Conservation (phyloP, 2,329 filamentous ascomycete genomes). For the Lachnellula hyalina region DNA sequence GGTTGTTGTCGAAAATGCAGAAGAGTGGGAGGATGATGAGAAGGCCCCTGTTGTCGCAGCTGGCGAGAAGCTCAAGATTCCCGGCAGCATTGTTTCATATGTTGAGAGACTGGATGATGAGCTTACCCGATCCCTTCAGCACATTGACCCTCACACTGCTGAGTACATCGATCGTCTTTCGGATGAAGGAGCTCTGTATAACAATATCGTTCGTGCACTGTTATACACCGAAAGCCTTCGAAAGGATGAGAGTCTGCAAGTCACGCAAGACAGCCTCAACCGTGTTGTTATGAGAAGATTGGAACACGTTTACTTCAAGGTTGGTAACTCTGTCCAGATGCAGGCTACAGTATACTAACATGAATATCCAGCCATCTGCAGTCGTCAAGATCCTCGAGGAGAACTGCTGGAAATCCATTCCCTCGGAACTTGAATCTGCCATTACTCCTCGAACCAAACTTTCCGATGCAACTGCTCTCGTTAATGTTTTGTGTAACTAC, state of each 20-base stretch:
- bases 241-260: slow-evolving; percentile 64
- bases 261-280: slow-evolving; percentile 83
- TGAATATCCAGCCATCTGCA: slow-evolving; percentile 61
- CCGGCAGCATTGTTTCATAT: slow-evolving; percentile 90
- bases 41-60: slow-evolving; percentile 71
- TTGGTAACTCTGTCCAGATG: slow-evolving; percentile 32
- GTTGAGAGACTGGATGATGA: slow-evolving; percentile 95
- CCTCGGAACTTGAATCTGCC: slow-evolving; percentile 63
- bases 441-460: slow-evolving; percentile 71
- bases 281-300: slow-evolving; percentile 87
- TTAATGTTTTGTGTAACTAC: slow-evolving; percentile 88
- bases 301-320: slow-evolving; percentile 99
- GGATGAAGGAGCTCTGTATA: slow-evolving; percentile 87
- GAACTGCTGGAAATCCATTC: slow-evolving; percentile 82
- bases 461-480: slow-evolving; percentile 66
- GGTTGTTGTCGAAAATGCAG: slow-evolving; percentile 82
- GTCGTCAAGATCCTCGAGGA: slow-evolving; percentile 93
- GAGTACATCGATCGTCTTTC: slow-evolving; percentile 95
- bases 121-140: slow-evolving; percentile 92
- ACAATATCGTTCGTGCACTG: slow-evolving; percentile 80
- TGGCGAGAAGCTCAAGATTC: slow-evolving; percentile 81
- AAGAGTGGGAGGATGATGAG: slow-evolving; percentile 99
- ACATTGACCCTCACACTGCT: slow-evolving; percentile 95
- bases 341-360: slow-evolving; percentile 14
- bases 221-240: slow-evolving; percentile 82